These are phyloP conservation scores for Achlya hypogyna DNA, from an alignment of 352 stramenopile species.

Conservation along the genomic window DNA sequence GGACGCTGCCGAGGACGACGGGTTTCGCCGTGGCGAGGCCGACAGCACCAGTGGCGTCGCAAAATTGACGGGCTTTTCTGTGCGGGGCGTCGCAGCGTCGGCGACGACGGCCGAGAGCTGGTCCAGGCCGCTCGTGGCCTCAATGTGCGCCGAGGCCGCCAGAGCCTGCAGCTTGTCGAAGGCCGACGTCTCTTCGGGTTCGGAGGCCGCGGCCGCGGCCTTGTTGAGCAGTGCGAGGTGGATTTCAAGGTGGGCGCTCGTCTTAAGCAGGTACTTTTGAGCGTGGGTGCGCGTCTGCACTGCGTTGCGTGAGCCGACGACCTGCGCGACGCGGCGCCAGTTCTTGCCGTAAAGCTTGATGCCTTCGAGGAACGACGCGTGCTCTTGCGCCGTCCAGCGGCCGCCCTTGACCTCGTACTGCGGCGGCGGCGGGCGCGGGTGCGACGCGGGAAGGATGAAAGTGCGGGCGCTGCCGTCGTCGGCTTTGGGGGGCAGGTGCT, in stretches of 20 bases:
- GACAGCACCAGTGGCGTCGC: slow-evolving; percentile 6
- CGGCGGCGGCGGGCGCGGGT: slow-evolving; percentile 16
- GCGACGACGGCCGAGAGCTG: neutral
- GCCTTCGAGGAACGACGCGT: slow-evolving; percentile 76
- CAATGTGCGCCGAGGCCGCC: neutral
- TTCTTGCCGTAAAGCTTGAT: slow-evolving; percentile 84
- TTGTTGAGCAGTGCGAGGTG: slow-evolving; percentile 17
- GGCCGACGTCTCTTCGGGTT: neutral
- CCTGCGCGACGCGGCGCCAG: slow-evolving; percentile 73
- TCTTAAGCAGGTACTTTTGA: slow-evolving; percentile 90
- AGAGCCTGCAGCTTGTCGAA: slow-evolving; percentile 3
- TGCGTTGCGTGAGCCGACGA: slow-evolving; percentile 73
- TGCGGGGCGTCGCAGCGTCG: neutral
- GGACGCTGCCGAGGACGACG: neutral
- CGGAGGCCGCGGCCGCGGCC: neutral
- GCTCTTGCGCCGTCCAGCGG: slow-evolving; percentile 82
- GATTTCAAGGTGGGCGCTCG: slow-evolving; percentile 18
- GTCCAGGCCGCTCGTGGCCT: neutral
- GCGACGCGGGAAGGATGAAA: slow-evolving; percentile 22
- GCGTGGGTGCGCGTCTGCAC: slow-evolving; percentile 84
- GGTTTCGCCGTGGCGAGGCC: neutral
- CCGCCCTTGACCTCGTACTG: slow-evolving; percentile 51
- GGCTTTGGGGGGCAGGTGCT: neutral
- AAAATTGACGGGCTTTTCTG: slow-evolving; percentile 4
- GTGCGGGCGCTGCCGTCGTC: slow-evolving; percentile 21